Evolutionary conservation across 164 flowering plant species (phyloP), one percentile per base, ranked within the genome.

Genomic region (Kalanchoe fedtschenkoi): DNA sequence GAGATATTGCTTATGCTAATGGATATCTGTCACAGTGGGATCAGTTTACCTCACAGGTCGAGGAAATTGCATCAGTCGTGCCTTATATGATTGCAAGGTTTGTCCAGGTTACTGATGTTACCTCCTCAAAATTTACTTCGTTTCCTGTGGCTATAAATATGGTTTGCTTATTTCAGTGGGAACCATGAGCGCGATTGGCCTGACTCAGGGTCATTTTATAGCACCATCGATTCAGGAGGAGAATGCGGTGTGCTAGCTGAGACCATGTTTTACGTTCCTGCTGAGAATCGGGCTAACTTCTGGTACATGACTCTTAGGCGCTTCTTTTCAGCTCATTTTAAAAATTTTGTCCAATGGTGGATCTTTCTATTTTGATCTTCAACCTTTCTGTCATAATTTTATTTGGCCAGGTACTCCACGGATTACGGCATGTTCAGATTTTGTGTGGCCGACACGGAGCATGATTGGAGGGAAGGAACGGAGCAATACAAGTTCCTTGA

Each of bases 371-470:
- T 10, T 24, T 47, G 35, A 65, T 30, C 51, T 47, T 2, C 19
- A 7, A 22, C 55, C 37, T 28, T 57, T 14, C 8, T 8, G 22
- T 51, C 17, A 24, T 51, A 9, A 26, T 26, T 51, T 28, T 58
- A n/a, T 30, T 37, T 53, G 44, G 61, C 26, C 78, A 91, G 97
- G 97, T 91, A 91, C 57, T 68, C 87, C 5, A 92, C 89, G 13
- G 93, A 92, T 71, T 92, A 87, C 74, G 98, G 98, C 59, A 82
- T 92, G 96, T 92, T 92, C 76, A 78, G 79, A 17, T 92, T 92
- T 73, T 92, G 96, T 65, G 62, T 92, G 60, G 98, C 96, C 46
- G 85, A 92, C 69, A 86, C 95, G 5, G 98, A 92, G 66, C 87
- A 83, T 51, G 98, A 92, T 65, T 92, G 98, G 98, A 80, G 98